Conservation (phyloP, 1,284 basidiomycete species). For the Ganoderma multipileum region DNA sequence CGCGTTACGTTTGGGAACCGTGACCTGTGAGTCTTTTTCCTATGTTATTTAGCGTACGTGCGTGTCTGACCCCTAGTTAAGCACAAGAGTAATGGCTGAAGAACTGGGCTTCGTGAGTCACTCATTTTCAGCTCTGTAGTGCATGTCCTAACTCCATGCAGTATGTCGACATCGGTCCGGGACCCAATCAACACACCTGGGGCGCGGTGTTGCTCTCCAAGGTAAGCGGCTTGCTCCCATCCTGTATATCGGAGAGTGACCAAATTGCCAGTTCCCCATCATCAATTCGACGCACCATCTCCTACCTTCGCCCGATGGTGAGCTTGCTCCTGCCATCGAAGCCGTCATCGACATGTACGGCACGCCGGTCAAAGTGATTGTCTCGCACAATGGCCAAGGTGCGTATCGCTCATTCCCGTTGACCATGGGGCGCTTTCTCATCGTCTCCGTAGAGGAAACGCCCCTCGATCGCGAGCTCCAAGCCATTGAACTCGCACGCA, state of each 20-base stretch:
- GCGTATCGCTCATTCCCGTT: neutral
- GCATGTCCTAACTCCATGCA: constrained; percentile 37
- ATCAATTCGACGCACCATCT: constrained; percentile 90
- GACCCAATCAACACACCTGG: constrained; percentile 93
- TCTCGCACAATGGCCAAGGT: constrained; percentile 95
- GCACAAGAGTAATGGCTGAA: constrained; percentile 78
- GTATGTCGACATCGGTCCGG: constrained; percentile 86
- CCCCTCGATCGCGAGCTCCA: constrained; percentile 90
- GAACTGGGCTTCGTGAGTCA: constrained; percentile 82
- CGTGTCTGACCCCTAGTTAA: constrained; percentile 38
- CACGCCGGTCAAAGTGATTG: constrained; percentile 81
- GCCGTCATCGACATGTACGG: constrained; percentile 89
- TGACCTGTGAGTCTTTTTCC: constrained; percentile 67
- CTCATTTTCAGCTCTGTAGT: neutral
- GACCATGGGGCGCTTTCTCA: too few relatives aligned
- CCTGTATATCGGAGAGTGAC: neutral
- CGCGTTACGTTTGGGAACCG: constrained; percentile 90
- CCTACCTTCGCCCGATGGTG: constrained; percentile 87
- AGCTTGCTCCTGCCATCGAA: constrained; percentile 92
- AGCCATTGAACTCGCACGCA: constrained; percentile 80
- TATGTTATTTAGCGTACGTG: neutral
- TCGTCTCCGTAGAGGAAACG: constrained; percentile 72
- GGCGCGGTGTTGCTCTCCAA: constrained; percentile 86
- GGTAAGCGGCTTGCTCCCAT: constrained; percentile 43
- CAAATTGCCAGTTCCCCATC: constrained; percentile 78